Percentiles rank a stretch among this genome's conserved stretches.
These are phyloP conservation scores for Calonectria pauciramosa DNA, from an alignment of 2,329 filamentous ascomycete species.

Conservation along the genomic window DNA sequence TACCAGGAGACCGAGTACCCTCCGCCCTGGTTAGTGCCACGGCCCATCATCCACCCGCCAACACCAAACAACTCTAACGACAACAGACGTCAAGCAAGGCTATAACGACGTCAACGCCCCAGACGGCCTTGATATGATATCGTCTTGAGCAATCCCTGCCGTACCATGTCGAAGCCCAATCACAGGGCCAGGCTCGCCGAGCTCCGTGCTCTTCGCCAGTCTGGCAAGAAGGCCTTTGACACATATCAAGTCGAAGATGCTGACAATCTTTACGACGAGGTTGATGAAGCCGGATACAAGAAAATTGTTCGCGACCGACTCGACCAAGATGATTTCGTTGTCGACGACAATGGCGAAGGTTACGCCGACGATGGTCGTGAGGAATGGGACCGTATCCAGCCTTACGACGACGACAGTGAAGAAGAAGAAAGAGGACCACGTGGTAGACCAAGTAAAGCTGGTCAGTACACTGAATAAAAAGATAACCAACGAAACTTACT, in stretches of 20 bases:
- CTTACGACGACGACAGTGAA: conserved; percentile 82
- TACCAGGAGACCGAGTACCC: conserved; percentile 16
- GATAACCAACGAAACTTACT: neutral
- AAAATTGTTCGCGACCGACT: conserved; percentile 91
- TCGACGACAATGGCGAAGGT: conserved; percentile 97
- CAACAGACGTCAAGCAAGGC: neutral
- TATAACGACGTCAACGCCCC: neutral
- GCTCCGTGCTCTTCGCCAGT: conserved; percentile 84
- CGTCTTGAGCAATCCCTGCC: conserved; percentile 31
- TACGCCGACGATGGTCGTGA: conserved; percentile 97
- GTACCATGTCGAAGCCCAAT: conserved; percentile 54
- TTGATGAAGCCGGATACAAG: conserved; percentile 97
- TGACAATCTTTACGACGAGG: conserved; percentile 91
- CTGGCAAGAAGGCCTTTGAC: conserved; percentile 92
- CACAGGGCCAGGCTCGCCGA: conserved; percentile 75
- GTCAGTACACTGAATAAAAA: conserved; percentile 51
- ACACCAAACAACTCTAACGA: conserved; percentile 17
- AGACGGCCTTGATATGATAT: conserved; percentile 37
- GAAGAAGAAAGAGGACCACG: conserved; percentile 53
- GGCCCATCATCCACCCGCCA: neutral
- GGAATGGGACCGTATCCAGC: conserved; percentile 85
- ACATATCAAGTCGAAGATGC: conserved; percentile 89
- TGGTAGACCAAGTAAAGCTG: conserved; percentile 65
- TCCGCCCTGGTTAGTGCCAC: neutral
- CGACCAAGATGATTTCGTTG: conserved; percentile 96